Evolutionary conservation across 2,329 filamentous ascomycete species (phyloP), one percentile per base, ranked within the genome.

Genomic region (Zymoseptoria tritici): DNA sequence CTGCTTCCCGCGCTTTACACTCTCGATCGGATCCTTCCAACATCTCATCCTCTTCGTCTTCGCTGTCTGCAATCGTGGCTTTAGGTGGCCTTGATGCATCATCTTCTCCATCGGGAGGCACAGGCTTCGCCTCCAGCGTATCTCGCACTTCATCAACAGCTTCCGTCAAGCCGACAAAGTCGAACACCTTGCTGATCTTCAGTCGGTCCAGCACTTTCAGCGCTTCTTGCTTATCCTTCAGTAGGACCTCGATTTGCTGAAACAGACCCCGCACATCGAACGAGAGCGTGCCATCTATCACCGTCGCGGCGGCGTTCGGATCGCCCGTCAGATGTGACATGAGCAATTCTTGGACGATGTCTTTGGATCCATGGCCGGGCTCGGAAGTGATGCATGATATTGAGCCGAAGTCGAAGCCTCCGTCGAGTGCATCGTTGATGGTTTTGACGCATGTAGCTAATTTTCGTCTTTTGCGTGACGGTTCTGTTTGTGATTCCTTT

Each of bases 401-500:
- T 1, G 64, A 62, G 9, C 72, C 74, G n/a, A 68, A 73, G 13
- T 70, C 67, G 21, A 79, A 55, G 2, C 75, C 77, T 2, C 75
- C 76, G 1, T 61, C 62, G 2, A 80, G 64, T 9, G 68, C 71
- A 2, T 65, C 64, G 67, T 79, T 75, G 20, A 79, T 59, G 8
- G 57, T 54, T 50, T 64, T 62, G n/a, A 57, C 46, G 8, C 58
- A 56, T n/a, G 57, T 61, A 3, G 5, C 49, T 56, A 0, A 89
- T 89, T 75, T 86, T 93, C 29, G 89, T n/a, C 36, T 46, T 46
- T 46, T 46, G 16, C 36, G 11, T 46, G 36, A 16, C 13, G 36
- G 36, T 6, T 46, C 13, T 46, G 36, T 46, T 46, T 46, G 9
- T n/a, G 36, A 83, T 26, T 91, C 85, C 77, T 96, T 96, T 0